These are phyloP conservation scores for Zygoascus tannicola DNA, from an alignment of 805 yeast species.

Conservation along the genomic window DNA sequence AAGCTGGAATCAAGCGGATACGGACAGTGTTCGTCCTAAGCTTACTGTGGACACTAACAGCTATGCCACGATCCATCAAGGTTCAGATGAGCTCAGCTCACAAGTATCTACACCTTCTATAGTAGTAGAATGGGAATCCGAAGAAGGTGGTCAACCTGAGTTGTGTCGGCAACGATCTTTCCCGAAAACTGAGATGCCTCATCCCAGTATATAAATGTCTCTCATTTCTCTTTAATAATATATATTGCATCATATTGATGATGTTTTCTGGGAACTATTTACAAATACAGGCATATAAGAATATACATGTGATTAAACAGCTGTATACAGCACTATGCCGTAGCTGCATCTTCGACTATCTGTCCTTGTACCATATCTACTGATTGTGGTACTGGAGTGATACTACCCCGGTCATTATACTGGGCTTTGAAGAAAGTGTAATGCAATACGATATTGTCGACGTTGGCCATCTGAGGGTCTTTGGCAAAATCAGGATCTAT, in stretches of 20 bases:
- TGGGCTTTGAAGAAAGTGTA: slow-evolving; percentile 70
- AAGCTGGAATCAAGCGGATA: background rate
- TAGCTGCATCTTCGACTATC: too few species aligned
- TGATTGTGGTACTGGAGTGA: slow-evolving; percentile 17
- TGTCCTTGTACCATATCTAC: too few species aligned
- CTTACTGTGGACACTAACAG: background rate
- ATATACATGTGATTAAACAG: too few species aligned
- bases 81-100: slow-evolving; percentile 5
- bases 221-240: too few species aligned
- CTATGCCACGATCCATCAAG: background rate
- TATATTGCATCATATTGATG: too few species aligned
- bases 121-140: slow-evolving; percentile 17
- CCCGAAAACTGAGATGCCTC: slow-evolving; percentile 14
- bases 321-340: too few species aligned
- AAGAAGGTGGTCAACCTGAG: background rate
- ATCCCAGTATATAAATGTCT: too few species aligned
- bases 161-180: background rate
- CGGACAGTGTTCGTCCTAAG: background rate
- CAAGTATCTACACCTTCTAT: slow-evolving; percentile 17
- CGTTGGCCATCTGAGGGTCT: slow-evolving; percentile 86
- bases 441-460: slow-evolving; percentile 82
- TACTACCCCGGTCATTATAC: slow-evolving; percentile 20
- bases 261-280: too few species aligned
- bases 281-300: too few species aligned
- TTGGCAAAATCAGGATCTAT: slow-evolving; percentile 92